Evolutionary conservation across 345 rosid genomes (phyloP).

Genomic region (Euclidium syriacum): DNA sequence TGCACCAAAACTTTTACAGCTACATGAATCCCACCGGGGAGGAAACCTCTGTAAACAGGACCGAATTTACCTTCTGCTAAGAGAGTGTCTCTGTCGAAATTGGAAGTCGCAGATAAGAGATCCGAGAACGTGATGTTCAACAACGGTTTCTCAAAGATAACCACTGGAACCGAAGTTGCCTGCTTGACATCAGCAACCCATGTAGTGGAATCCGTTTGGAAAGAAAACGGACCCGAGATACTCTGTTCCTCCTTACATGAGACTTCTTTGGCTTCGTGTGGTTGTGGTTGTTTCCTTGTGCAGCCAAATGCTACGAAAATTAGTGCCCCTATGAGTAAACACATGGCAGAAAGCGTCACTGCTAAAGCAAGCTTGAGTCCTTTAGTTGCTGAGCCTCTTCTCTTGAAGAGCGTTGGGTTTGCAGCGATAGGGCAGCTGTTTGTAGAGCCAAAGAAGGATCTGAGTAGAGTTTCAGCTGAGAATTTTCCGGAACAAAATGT

Average conservation of each 20-base stretch:
- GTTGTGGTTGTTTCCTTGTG: slow-evolving; percentile 42
- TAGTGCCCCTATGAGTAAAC: slow-evolving; percentile 56
- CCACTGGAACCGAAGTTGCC: slow-evolving; percentile 63
- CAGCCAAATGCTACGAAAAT: slow-evolving; percentile 66
- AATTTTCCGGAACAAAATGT: slow-evolving; percentile 59
- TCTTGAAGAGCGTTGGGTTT: slow-evolving; percentile 51
- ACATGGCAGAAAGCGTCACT: slow-evolving; percentile 60
- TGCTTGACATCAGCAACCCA: slow-evolving; percentile 97
- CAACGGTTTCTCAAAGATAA: slow-evolving; percentile 90
- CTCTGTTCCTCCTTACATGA: slow-evolving; percentile 66
- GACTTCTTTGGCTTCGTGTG: slow-evolving; percentile 53
- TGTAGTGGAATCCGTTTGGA: slow-evolving; percentile 86
- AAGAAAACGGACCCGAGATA: slow-evolving; percentile 81
- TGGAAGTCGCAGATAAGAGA: slow-evolving; percentile 83
- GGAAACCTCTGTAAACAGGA: slow-evolving; percentile 84
- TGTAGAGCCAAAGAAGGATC: slow-evolving; percentile 56
- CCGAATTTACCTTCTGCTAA: slow-evolving; percentile 93
- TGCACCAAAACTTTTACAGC: slow-evolving; percentile 90
- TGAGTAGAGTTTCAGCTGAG: slow-evolving; percentile 37
- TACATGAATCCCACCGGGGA: slow-evolving; percentile 92
- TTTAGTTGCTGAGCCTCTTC: slow-evolving; percentile 37
- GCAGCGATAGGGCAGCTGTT: slow-evolving; percentile 91
- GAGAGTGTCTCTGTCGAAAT: slow-evolving; percentile 79
- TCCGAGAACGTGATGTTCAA: slow-evolving; percentile 77
- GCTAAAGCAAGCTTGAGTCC: slow-evolving; percentile 62